Conservation (phyloP, 352 stramenopile species). For the Phytophthora sp. region DNA sequence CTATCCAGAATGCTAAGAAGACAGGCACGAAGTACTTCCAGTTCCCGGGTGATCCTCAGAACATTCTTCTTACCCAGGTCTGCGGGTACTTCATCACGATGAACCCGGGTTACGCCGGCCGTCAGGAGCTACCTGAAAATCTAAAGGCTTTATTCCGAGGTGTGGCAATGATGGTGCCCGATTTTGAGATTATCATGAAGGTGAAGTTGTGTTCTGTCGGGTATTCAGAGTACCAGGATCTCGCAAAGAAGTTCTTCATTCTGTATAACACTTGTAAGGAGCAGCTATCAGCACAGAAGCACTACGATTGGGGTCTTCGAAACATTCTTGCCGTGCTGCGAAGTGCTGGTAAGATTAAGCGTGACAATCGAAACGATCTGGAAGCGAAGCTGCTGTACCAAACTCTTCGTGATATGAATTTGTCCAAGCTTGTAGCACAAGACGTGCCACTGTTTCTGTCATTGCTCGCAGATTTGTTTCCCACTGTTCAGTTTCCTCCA, state of each 20-base stretch:
- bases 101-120: conserved; percentile 98
- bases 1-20: conserved; percentile 98
- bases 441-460: conserved; percentile 98
- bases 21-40: conserved; percentile 95
- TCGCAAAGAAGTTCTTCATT: conserved; percentile 94
- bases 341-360: conserved; percentile 92
- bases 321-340: conserved; percentile 92
- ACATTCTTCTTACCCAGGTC: conserved; percentile 95
- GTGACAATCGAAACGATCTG: conserved; percentile 87
- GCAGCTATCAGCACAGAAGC: conserved; percentile 91
- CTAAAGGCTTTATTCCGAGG: conserved; percentile 95
- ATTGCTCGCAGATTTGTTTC: conserved; percentile 97
- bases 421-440: conserved; percentile 98
- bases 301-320: conserved; percentile 93
- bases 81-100: conserved; percentile 99
- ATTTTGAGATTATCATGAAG: conserved; percentile 97
- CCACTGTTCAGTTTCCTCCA: conserved; percentile 86
- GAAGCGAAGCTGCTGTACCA: conserved; percentile 90
- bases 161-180: conserved; percentile 93
- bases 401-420: conserved; percentile 97
- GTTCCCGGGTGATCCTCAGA: conserved; percentile 97
- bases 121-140: conserved; percentile 98
- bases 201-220: conserved; percentile 94
- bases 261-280: conserved; percentile 93
- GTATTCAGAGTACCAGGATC: conserved; percentile 93